phyloP scores from a whole-genome alignment of 257 asterid genomes.

The Lantana camara region DNA sequence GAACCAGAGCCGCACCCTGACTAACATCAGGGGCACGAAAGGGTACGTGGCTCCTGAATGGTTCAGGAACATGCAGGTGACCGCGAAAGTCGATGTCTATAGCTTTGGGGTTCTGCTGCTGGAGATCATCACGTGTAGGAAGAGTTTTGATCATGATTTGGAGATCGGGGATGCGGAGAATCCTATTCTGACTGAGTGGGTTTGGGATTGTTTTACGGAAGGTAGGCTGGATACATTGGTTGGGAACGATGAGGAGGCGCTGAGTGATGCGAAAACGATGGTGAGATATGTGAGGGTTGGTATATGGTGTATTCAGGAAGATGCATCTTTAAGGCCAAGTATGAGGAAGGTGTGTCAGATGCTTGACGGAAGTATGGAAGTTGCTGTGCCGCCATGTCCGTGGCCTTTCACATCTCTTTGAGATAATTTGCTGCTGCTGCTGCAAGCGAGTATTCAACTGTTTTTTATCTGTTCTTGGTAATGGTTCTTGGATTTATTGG shows the following conservation, averaged over 20 bases:
- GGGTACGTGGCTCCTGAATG: conserved; percentile 75
- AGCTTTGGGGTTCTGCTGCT: conserved; percentile 58
- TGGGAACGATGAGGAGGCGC: conserved; percentile 42
- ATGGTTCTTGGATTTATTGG: no score
- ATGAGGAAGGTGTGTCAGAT: conserved; percentile 51
- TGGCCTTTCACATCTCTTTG: conserved; percentile 17
- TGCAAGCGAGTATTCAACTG: no score
- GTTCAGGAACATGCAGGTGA: conserved; percentile 50
- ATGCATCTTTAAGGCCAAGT: conserved; percentile 53
- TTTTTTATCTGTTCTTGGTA: no score
- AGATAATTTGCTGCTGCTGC: neutral
- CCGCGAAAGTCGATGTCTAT: conserved; percentile 54
- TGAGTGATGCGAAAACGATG: conserved; percentile 29
- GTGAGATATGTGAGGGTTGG: conserved; percentile 57
- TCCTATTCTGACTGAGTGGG: conserved; percentile 47
- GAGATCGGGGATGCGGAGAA: conserved; percentile 32
- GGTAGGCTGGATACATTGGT: conserved; percentile 38
- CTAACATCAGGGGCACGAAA: conserved; percentile 54
- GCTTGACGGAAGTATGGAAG: conserved; percentile 65
- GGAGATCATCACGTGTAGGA: conserved; percentile 52
- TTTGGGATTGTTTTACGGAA: conserved; percentile 46
- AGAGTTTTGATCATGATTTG: conserved; percentile 20
- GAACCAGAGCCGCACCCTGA: conserved; percentile 45
- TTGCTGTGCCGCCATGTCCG: conserved; percentile 46
- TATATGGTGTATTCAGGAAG: conserved; percentile 73